Evolutionary conservation across 495 filamentous ascomycete genomes (phyloP).

Genomic region (Oleoguttula mirabilis): DNA sequence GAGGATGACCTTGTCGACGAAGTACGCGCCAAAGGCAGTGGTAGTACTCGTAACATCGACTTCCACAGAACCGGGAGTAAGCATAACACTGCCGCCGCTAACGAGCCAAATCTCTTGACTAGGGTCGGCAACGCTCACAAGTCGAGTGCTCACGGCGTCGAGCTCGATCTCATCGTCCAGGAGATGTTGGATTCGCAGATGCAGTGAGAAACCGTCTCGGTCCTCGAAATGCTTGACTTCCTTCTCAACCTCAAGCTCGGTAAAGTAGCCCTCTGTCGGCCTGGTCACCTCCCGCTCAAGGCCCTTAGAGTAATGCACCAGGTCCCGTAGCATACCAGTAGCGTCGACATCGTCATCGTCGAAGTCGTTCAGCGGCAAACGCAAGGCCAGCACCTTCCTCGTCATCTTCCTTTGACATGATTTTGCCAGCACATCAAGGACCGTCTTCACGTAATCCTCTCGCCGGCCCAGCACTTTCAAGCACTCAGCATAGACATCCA

Average conservation of each 20-base stretch:
- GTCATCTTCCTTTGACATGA: slow-evolving; percentile 44
- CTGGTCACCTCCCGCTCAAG: slow-evolving; percentile 54
- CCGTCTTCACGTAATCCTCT: slow-evolving; percentile 68
- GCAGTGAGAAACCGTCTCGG: slow-evolving; percentile 67
- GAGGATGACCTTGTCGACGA: slow-evolving; percentile 61
- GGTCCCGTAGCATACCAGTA: slow-evolving; percentile 48
- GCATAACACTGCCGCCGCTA: slow-evolving; percentile 29
- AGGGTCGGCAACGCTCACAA: slow-evolving; percentile 39
- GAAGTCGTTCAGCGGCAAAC: not conserved
- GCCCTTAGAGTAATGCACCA: slow-evolving; percentile 49
- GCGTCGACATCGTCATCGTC: slow-evolving; percentile 44
- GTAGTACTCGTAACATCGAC: slow-evolving; percentile 42
- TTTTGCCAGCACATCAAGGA: slow-evolving; percentile 65
- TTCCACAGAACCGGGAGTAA: slow-evolving; percentile 39
- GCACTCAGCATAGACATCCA: slow-evolving; percentile 76
- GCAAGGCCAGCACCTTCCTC: slow-evolving; percentile 4
- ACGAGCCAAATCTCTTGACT: slow-evolving; percentile 55
- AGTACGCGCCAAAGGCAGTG: slow-evolving; percentile 51
- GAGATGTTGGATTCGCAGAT: slow-evolving; percentile 57
- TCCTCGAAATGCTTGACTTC: slow-evolving; percentile 56
- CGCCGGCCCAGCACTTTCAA: slow-evolving; percentile 61
- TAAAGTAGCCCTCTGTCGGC: slow-evolving; percentile 63
- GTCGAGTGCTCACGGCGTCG: slow-evolving; percentile 51
- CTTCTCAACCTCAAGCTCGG: slow-evolving; percentile 53
- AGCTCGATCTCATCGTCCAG: slow-evolving; percentile 59